Evolutionary conservation across 192 early-diverging fungal species (phyloP), one percentile per base, ranked within the genome.

Genomic region (Mortierella antarctica): DNA sequence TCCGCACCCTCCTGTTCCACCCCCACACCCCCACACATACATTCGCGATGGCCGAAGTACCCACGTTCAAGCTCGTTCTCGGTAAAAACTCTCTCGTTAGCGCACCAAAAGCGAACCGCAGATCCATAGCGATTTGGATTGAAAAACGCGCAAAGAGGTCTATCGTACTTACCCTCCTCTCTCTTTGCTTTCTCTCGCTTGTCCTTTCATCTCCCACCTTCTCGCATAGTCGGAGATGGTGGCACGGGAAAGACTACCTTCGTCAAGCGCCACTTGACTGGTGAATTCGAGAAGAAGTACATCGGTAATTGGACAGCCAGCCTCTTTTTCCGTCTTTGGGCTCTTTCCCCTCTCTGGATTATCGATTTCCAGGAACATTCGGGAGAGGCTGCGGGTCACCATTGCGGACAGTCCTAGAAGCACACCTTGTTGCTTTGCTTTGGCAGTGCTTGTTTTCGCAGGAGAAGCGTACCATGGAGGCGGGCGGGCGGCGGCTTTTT

Each of bases 251-350:
- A 99, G 91, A 99, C 98, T 71, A 99, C 98, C 73, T 99, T 99
- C 82, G 98, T 99, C 76, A 99, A 99, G 92, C 96, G 98, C 79
- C 98, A 99, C 82, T 93, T 95, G 87, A 96, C 96, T 67, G 98
- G 98, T 82, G 98, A 99, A 91, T 99, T 98, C 76, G 98, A 99
- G 86, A 99, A 99, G 96, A 98, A 97, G 88, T 99, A 99, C 87
- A 92, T 99, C 81, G 95, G 94, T 95, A 90, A 84, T 31, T 31
- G 31, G 31, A 31, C 31, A 31, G 3, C 31, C 31, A 58, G 39
- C 17, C 17, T 15, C 60, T 1, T 41, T 59, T 40, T 41, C n/a
- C 23, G 54, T 6, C n/a, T 20, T 55, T 7, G n/a, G 23, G 23
- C 54, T 55, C n/a, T 55, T 21, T 21, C 54, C 17, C 54, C 54